Evolutionary conservation across 768 basidiomycete species (phyloP).

Genomic region (Termitomyces sp.): DNA sequence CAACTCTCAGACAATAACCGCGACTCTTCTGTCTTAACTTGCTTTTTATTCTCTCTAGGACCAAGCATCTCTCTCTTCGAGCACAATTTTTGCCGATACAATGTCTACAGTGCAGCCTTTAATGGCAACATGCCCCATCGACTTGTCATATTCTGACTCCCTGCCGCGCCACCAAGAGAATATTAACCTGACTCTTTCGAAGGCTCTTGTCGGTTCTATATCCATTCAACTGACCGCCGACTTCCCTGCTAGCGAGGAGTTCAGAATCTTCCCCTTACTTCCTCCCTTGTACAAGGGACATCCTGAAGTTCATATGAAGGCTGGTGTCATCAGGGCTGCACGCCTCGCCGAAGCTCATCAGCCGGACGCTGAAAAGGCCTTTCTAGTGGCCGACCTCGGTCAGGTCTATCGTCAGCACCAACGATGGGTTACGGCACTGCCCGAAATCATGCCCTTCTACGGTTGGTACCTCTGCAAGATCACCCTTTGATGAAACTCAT

Average conservation of each 20-base stretch:
- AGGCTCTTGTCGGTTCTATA: constrained; percentile 20
- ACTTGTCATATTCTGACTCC: constrained; percentile 22
- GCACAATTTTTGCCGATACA: constrained; percentile 57
- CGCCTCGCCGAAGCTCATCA: constrained; percentile 46
- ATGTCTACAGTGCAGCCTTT: constrained; percentile 60
- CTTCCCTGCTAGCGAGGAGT: constrained; percentile 19
- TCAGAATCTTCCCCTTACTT: constrained; percentile 51
- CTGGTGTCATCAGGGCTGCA: constrained; percentile 65
- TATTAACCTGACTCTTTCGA: constrained; percentile 51
- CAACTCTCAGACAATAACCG: not conserved
- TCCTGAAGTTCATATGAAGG: constrained; percentile 67
- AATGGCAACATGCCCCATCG: constrained; percentile 25
- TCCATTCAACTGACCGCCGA: too few species aligned
- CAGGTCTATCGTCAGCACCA: constrained; percentile 81
- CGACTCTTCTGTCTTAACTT: not conserved
- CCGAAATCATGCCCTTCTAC: constrained; percentile 90
- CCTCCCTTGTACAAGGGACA: constrained; percentile 69
- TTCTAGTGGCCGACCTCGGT: constrained; percentile 92
- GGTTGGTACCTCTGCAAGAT: constrained; percentile 46
- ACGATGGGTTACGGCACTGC: constrained; percentile 73
- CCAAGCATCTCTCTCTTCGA: constrained; percentile 28
- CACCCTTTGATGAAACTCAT: not conserved
- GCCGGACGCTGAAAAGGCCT: constrained; percentile 87
- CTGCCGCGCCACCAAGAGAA: constrained; percentile 18
- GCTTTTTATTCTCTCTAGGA: constrained; percentile 10